Conservation (phyloP, 192 early-diverging fungal genomes). For the Coemansia sp. region DNA sequence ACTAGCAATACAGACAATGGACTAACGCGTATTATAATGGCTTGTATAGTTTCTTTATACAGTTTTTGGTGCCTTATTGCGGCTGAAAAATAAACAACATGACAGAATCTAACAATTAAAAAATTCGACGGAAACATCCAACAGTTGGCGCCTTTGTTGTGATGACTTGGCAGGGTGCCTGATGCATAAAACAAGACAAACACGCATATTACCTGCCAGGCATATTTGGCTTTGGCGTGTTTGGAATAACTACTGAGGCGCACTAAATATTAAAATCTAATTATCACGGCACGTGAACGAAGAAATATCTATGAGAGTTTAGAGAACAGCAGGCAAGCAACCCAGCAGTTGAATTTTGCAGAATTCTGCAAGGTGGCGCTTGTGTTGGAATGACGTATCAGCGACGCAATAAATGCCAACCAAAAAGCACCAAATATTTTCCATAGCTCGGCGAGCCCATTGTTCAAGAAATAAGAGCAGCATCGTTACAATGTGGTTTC, state of each 20-base stretch:
- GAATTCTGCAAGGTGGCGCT: neutral
- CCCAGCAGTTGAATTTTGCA: neutral
- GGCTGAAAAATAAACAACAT: conserved; percentile 2
- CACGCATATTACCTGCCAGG: neutral
- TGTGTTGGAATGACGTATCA: neutral
- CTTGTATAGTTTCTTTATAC: neutral
- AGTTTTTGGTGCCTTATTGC: neutral
- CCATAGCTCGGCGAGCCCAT: neutral
- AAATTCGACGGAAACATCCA: neutral
- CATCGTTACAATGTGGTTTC: neutral
- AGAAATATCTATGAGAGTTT: too few relatives aligned
- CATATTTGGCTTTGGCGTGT: neutral
- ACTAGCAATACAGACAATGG: neutral
- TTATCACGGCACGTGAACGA: neutral
- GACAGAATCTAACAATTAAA: neutral
- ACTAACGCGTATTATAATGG: neutral
- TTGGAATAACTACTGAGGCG: too few relatives aligned
- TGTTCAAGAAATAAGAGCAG: neutral
- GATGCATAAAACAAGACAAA: neutral
- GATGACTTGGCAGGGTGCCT: neutral
- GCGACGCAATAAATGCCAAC: too few relatives aligned
- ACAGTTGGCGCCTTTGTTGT: neutral
- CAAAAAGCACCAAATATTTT: conserved; percentile 1
- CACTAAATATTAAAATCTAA: too few relatives aligned
- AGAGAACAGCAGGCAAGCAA: too few relatives aligned